Evolutionary conservation across 441 rosid species (phyloP).

Genomic region (Pelargonium cotyledonis): DNA sequence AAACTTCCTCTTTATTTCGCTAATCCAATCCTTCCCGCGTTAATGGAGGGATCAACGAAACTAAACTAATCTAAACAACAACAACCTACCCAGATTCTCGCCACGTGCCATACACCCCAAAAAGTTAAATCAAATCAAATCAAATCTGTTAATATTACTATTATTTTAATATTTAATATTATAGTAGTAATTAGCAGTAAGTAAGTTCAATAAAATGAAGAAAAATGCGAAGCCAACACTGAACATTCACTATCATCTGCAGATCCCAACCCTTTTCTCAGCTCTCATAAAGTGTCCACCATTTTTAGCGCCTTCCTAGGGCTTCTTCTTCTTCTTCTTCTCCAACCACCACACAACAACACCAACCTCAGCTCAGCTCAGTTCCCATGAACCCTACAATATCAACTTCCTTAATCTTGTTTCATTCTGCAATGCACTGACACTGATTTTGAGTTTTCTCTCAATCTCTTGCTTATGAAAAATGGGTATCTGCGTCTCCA

Average conservation of each 20-base stretch:
- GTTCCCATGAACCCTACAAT: too few relatives aligned
- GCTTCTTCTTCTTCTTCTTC: neutral
- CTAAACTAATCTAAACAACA: too few relatives aligned
- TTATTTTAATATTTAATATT: neutral
- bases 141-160: neutral
- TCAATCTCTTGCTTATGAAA: conserved; percentile 9
- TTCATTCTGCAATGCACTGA: neutral
- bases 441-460: neutral
- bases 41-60: too few relatives aligned
- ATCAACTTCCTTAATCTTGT: too few relatives aligned
- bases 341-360: too few relatives aligned
- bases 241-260: conserved; percentile 23
- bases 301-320: neutral
- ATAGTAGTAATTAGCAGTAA: too few relatives aligned
- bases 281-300: neutral
- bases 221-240: too few relatives aligned
- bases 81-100: neutral
- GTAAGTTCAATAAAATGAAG: too few relatives aligned
- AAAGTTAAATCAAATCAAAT: too few relatives aligned
- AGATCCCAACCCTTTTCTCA: conserved; percentile 26
- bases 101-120: neutral
- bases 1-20: neutral
- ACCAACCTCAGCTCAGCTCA: too few relatives aligned
- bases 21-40: neutral
- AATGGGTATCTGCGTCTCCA: conserved; percentile 88